Evolutionary conservation across 2,329 filamentous ascomycete genomes (phyloP).

Genomic region (Rutstroemia sp.): DNA sequence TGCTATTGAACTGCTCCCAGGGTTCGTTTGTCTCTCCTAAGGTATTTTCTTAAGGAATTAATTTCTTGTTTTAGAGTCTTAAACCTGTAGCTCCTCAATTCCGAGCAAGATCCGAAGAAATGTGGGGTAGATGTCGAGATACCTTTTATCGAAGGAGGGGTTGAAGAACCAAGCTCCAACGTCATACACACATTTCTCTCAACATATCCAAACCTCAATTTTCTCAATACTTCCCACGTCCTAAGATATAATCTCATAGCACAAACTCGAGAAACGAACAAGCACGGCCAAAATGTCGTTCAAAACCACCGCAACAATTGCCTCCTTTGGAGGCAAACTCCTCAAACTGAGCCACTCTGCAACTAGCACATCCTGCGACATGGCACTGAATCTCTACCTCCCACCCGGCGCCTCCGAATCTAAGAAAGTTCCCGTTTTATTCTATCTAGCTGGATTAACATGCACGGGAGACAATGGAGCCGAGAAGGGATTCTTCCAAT

Average conservation of each 20-base stretch:
- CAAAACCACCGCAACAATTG: conserved; percentile 82
- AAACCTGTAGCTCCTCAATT: neutral
- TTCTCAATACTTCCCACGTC: neutral
- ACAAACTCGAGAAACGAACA: neutral
- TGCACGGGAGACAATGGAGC: conserved; percentile 85
- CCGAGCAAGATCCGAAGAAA: conserved; percentile 8
- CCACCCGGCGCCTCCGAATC: conserved; percentile 56
- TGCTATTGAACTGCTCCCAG: neutral
- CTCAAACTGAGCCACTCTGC: conserved; percentile 89
- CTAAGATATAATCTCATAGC: neutral
- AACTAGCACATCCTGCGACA: conserved; percentile 71
- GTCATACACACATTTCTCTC: conserved; percentile 15
- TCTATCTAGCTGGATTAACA: conserved; percentile 91
- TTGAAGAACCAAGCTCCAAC: conserved; percentile 16
- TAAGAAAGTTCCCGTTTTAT: conserved; percentile 69
- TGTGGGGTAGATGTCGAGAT: conserved; percentile 2
- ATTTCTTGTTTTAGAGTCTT: conserved; percentile 1
- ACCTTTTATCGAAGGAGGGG: conserved; percentile 17
- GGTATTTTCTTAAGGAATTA: neutral
- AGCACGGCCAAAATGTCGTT: conserved; percentile 58
- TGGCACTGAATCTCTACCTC: conserved; percentile 89
- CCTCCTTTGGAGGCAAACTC: conserved; percentile 88
- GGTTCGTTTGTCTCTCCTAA: neutral
- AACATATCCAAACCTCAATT: conserved; percentile 1
- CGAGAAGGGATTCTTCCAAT: conserved; percentile 86